Conservation (phyloP, 1,284 basidiomycete species). For the Abortiporus biennis region DNA sequence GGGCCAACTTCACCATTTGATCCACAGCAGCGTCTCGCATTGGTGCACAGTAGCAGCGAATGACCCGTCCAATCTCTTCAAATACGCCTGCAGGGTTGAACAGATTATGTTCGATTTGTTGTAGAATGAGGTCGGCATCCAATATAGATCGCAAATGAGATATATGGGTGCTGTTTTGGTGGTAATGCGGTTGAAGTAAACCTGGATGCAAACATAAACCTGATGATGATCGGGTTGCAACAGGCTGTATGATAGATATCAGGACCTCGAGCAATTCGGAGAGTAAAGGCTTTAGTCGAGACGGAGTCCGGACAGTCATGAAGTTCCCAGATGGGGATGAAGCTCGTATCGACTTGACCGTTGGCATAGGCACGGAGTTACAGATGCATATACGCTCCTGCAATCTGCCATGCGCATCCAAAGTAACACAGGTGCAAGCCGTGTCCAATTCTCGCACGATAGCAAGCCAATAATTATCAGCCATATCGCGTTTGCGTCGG, state of each 20-base stretch:
- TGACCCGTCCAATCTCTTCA: constrained; percentile 69
- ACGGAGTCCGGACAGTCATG: constrained; percentile 63
- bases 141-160: constrained; percentile 55
- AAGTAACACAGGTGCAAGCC: constrained; percentile 83
- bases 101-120: constrained; percentile 73
- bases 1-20: constrained; percentile 72
- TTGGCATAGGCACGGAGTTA: constrained; percentile 15
- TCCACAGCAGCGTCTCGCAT: constrained; percentile 86
- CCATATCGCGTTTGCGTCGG: constrained; percentile 67
- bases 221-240: constrained; percentile 20
- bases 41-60: constrained; percentile 90
- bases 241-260: constrained; percentile 75
- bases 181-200: constrained; percentile 23
- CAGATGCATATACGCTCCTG: constrained; percentile 36
- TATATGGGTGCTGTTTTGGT: constrained; percentile 41
- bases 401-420: constrained; percentile 51
- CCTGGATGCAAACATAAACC: constrained; percentile 21
- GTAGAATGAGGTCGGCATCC: constrained; percentile 71
- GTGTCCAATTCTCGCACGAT: constrained; percentile 73
- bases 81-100: constrained; percentile 84
- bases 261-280: constrained; percentile 79
- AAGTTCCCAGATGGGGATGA: constrained; percentile 32
- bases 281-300: constrained; percentile 70
- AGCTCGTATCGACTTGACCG: constrained; percentile 35
- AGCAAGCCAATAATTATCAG: constrained; percentile 84